Percentiles rank a stretch among this genome's conserved stretches.
These are phyloP conservation scores for Fusarium paranaense DNA, from an alignment of 2,329 filamentous ascomycete genomes.

Conservation along the genomic window DNA sequence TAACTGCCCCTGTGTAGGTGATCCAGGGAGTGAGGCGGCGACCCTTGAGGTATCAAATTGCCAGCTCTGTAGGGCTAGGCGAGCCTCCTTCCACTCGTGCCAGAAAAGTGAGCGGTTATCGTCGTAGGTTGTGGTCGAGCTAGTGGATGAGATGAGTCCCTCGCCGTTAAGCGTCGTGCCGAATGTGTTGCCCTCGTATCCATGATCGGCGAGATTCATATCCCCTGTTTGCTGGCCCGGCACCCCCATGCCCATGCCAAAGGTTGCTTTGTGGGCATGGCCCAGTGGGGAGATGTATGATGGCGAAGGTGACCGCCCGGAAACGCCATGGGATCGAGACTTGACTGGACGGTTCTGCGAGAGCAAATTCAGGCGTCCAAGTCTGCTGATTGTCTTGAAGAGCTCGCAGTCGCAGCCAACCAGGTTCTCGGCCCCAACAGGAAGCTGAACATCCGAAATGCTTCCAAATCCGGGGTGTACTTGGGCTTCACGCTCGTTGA, in stretches of 20 bases:
- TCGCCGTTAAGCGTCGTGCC: conserved; percentile 66
- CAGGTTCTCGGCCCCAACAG: conserved; percentile 81
- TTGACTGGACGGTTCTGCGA: conserved; percentile 75
- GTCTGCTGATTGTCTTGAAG: conserved; percentile 86
- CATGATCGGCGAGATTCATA: conserved; percentile 60
- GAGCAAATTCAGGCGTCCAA: conserved; percentile 86
- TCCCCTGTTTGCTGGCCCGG: conserved; percentile 46
- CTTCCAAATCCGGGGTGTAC: conserved; percentile 76
- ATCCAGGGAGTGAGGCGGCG: conserved; percentile 61
- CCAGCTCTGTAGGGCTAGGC: conserved; percentile 82
- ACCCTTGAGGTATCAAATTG: conserved; percentile 73
- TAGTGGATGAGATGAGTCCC: conserved; percentile 59
- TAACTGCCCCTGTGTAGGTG: conserved; percentile 70
- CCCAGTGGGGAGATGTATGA: conserved; percentile 55
- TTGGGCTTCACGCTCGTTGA: conserved; percentile 91
- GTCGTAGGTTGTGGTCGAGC: conserved; percentile 61
- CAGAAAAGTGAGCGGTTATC: conserved; percentile 78
- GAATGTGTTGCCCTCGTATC: conserved; percentile 77
- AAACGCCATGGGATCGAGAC: conserved; percentile 26
- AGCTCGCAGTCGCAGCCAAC: conserved; percentile 88
- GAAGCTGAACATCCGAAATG: conserved; percentile 60
- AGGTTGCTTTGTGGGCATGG: conserved; percentile 55
- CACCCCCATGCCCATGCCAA: conserved; percentile 33
- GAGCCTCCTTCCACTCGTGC: conserved; percentile 86
- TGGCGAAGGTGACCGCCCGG: conserved; percentile 52